These are phyloP conservation scores for Aspergillus melleus DNA, from an alignment of 2,329 filamentous ascomycete genomes.

Conservation along the genomic window DNA sequence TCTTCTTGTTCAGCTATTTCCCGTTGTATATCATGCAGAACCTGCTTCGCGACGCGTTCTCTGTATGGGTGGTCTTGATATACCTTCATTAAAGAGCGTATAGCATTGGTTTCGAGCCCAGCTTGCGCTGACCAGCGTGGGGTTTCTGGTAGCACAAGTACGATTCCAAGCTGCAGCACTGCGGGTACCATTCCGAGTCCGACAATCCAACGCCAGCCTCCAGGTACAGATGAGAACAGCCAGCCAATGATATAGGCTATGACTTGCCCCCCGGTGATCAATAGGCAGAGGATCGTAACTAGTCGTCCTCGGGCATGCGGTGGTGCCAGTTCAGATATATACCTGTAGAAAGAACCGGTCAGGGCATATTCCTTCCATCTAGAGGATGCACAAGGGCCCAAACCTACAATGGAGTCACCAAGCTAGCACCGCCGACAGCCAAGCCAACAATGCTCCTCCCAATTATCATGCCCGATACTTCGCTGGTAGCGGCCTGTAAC, in stretches of 20 bases:
- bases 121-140: conserved; percentile 81
- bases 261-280: conserved; percentile 85
- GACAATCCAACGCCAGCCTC: conserved; percentile 89
- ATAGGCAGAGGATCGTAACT: conserved; percentile 77
- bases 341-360: conserved; percentile 42
- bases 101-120: conserved; percentile 62
- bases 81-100: conserved; percentile 63
- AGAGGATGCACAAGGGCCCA: background rate
- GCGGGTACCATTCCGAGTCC: conserved; percentile 80
- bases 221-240: conserved; percentile 61
- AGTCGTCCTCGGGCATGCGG: conserved; percentile 73
- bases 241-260: conserved; percentile 85
- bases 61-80: conserved; percentile 53
- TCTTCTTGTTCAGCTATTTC: conserved; percentile 73
- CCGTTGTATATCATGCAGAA: conserved; percentile 68
- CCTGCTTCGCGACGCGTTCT: conserved; percentile 53
- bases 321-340: conserved; percentile 84
- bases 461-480: conserved; percentile 47
- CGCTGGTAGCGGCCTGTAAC: conserved; percentile 41
- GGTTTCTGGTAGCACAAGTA: conserved; percentile 79
- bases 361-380: background rate
- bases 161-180: conserved; percentile 64
- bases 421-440: conserved; percentile 57
- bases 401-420: conserved; percentile 71
- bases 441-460: conserved; percentile 50